Base-by-base conservation (phyloP, 768 basidiomycete species). In the Chlorophyllum brunneum region DNA sequence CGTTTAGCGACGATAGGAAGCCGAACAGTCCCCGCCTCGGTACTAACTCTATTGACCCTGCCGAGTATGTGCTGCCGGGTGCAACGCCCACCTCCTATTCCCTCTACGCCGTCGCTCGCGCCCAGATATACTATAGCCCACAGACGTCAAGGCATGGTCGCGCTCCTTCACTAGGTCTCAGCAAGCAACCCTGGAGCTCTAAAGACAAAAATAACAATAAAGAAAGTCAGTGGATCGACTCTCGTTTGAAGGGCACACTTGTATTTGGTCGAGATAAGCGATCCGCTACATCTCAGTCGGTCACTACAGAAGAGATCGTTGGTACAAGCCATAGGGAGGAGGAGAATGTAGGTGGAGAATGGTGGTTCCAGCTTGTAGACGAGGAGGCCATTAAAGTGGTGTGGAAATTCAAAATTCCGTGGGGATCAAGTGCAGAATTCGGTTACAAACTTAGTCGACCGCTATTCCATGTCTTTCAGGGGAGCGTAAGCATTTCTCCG, bases 381-480 rank as follows among this genome's bases (percentile, higher is more conserved):
- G 66, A 76, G 48, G 74, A 73, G 46, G 73, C 78, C 2, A 79
- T 75, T 27, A 81, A 79, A 62, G 76, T 82, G 33, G 73, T 84
- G 8, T 88, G 86, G 86, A 75, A 78, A 65, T 85, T 87, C 69
- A 78, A 78, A 54, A 72, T 87, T 48, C 80, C 81, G 0, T n/a
- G n/a, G n/a, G 39, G 4, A 23, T 20, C 51, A 15, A 20, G 30
- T 11, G 33, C 15, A 5, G 68, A 71, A 41, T 78, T 86, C 59
- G 77, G 83, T 48, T 98, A 95, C 65, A 78, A 80, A 59, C 77
- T 86, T 58, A 92, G 95, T 66, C 81, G 87, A 51, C 88, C 92
- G 2, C 95, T 95, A 72, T 97, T 97, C 70, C 92, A 98, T 67
- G 78, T 84, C 33, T 95, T 95, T 68, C 81, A 84, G 40, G 90